phyloP scores from a whole-genome alignment of 228 moss, liverwort and hornwort genomes.

The Sphagnum fallax region DNA sequence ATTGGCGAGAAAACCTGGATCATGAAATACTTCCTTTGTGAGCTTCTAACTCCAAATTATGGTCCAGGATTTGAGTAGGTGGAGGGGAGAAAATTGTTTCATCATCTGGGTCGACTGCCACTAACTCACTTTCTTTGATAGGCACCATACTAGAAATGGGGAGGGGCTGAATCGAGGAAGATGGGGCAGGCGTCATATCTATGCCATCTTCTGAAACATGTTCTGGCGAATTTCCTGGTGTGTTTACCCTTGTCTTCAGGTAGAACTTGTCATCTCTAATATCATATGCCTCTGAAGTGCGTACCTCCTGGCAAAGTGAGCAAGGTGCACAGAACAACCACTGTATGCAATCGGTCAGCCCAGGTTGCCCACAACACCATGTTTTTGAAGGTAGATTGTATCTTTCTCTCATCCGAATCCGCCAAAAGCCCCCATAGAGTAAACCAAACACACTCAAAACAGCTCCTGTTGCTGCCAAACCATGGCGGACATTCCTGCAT shows the following conservation, averaged over 20 bases:
- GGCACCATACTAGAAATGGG: constrained; percentile 7
- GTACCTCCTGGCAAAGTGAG: constrained; percentile 95
- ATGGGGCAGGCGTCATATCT: constrained; percentile 27
- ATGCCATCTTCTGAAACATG: constrained; percentile 2
- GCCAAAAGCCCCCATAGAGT: constrained; percentile 87
- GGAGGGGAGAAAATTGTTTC: constrained; percentile 31
- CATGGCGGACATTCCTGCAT: constrained; percentile 41
- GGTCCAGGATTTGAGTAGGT: constrained; percentile 10
- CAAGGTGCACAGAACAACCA: constrained; percentile 84
- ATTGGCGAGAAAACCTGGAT: too few relatives aligned
- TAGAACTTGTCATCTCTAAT: constrained; percentile 77
- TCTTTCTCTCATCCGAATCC: constrained; percentile 76
- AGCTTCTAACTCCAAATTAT: neutral
- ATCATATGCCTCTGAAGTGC: constrained; percentile 80
- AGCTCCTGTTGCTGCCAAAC: constrained; percentile 57
- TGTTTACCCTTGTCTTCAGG: constrained; percentile 16
- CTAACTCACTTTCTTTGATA: constrained; percentile 9
- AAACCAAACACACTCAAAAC: constrained; percentile 72
- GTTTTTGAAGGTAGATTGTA: constrained; percentile 53
- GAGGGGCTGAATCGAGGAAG: constrained; percentile 21
- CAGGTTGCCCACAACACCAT: constrained; percentile 64
- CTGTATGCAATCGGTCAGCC: constrained; percentile 70
- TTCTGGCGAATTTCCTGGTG: constrained; percentile 20
- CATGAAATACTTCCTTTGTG: too few relatives aligned
- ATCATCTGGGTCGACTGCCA: constrained; percentile 3